Base-by-base conservation (phyloP, 2,329 filamentous ascomycete genomes). In the Trichoderma sp. region DNA sequence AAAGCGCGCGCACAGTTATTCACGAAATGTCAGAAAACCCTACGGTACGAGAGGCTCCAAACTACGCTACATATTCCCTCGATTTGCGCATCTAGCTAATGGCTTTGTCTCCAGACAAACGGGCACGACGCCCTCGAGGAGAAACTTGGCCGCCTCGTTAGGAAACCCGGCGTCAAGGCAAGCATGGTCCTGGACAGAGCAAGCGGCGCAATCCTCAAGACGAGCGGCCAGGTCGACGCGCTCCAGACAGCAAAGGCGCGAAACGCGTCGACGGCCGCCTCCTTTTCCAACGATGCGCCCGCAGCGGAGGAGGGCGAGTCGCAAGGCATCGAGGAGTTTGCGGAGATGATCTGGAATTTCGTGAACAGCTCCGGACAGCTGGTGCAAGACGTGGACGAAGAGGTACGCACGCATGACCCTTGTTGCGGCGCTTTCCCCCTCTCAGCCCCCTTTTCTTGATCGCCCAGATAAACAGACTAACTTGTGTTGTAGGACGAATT, bases 161-260 rank as follows among this genome's bases (percentile, higher is more conserved):
- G 91, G 76, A 95, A 95, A 76, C 86, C 91, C 34, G 91, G 91
- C 70, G 92, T 96, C 63, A 91, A 91, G 77, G 91, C 90, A 73
- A 91, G 91, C 67, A 85, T 96, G 59, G 87, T 93, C 66, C 83
- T 96, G 52, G 91, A 94, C 73, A 88, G 91, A 68, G 81, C 86
- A 16, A 90, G 87, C 26, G 92, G 91, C 64, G 86, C 90, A 2
- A 91, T 96, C 61, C 85, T 96, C 64, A 91, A 91, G 76, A 91
- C 89, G 7, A 91, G 87, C 66, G 92, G 92, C 59, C 84, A 93
- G 70, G 81, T 90, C 14, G 86, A 89, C 1, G 84, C 85, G 16
- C 84, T 91, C 59, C 76, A 77, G 8, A 81, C 79, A 11, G 76
- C 77, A 14, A 80, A 80, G 69, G 75, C 78, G 49, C 79, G 79